Base-by-base conservation (phyloP, 2,329 filamentous ascomycete genomes). In the Fonsecaea multimorphosa region DNA sequence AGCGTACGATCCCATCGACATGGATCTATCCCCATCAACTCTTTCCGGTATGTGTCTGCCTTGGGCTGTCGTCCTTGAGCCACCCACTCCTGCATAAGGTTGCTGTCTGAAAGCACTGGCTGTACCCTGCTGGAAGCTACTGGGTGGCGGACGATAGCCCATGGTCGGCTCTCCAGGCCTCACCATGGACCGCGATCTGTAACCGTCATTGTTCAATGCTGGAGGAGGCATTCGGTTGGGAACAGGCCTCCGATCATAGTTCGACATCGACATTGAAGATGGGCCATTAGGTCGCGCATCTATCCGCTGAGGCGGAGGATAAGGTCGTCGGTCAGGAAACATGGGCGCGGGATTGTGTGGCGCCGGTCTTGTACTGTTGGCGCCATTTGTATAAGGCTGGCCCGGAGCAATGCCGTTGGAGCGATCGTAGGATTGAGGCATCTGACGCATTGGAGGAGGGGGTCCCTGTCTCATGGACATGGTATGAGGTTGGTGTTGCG, bases 171-270 rank as follows among this genome's bases (percentile, higher is more conserved):
- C 92, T 87, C 59, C 89, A 85, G 70, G 86, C 85, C 88, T 89
- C 40, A 92, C 94, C 75, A 99, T 88, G 36, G 94, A 98, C 73
- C 97, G 92, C n/a, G 95, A 96, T 65, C 95, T 88, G 79, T 93
- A 96, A 5, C 89, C 84, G 78, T 98, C 94, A 38, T 87, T 89
- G 76, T 95, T 95, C 79, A 96, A 79, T 52, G 92, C 91, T 56
- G 91, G 88, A 22, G 86, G 85, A 72, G 85, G 85, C 64, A 84
- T 82, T 67, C 87, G 86, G 73, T 81, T 80, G 31, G 84, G 83
- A 22, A 83, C 78, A 46, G 84, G 85, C 65, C 91, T 87, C 70
- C 85, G 86, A 60, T 87, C 84, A 72, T 89, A 73, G 77, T 81
- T 66, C 79, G 80, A 75, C 61, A 79, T 68, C 31, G 63, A 62